Percentiles rank a stretch among this genome's conserved stretches.
phyloP scores from a whole-genome alignment of 495 filamentous ascomycete genomes.

The Lasiosphaeria ovina region DNA sequence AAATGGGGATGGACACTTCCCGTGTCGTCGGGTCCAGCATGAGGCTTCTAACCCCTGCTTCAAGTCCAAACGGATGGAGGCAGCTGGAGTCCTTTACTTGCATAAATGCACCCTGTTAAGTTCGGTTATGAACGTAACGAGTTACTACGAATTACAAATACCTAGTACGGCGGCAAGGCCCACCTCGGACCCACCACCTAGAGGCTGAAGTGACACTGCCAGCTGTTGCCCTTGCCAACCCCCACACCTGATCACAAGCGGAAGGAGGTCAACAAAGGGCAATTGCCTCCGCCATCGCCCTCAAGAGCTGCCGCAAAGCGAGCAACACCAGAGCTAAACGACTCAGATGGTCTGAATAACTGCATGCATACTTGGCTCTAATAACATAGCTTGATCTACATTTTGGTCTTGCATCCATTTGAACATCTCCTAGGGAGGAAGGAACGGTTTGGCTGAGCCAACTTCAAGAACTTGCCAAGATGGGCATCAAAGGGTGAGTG shows the following conservation, averaged over 20 bases:
- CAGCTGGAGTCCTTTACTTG: neutral
- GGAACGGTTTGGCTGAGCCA: neutral
- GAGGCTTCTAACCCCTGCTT: too few species aligned
- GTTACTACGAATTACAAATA: too few species aligned
- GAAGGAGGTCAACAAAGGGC: slow-evolving; percentile 31
- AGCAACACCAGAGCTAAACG: neutral
- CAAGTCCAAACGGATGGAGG: too few species aligned
- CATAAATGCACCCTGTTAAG: slow-evolving; percentile 1
- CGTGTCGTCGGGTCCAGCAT: too few species aligned
- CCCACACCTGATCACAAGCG: slow-evolving; percentile 19
- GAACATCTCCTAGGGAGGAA: neutral
- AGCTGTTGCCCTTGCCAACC: slow-evolving; percentile 20
- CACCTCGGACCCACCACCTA: too few species aligned
- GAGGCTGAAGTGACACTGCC: neutral
- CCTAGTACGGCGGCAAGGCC: too few species aligned
- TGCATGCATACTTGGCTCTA: neutral
- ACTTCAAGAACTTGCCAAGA: slow-evolving; percentile 22
- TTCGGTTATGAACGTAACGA: too few species aligned
- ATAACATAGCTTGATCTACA: neutral
- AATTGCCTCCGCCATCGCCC: slow-evolving; percentile 5
- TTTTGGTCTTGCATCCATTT: neutral
- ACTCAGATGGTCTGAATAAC: neutral
- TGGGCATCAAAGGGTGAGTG: slow-evolving; percentile 62
- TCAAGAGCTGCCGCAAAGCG: neutral
- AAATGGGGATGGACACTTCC: too few species aligned